Evolutionary conservation across 179 eudicot species (phyloP).

Genomic region (Kewa caespitosa): DNA sequence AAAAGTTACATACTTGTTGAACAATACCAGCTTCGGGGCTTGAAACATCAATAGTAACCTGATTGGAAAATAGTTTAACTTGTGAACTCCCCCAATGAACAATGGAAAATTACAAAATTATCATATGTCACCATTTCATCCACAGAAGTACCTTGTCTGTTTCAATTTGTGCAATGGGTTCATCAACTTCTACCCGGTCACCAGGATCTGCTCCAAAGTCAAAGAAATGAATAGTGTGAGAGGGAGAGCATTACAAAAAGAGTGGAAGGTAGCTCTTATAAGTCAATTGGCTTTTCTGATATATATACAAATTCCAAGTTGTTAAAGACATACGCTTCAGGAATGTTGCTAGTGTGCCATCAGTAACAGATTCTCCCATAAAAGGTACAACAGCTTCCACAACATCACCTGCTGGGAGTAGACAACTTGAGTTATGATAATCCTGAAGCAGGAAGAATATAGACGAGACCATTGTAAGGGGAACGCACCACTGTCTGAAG

Average conservation of each 20-base stretch:
- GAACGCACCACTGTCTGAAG: slow-evolving; percentile 49
- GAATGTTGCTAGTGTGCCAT: slow-evolving; percentile 89
- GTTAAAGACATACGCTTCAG: slow-evolving; percentile 66
- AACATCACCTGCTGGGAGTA: slow-evolving; percentile 53
- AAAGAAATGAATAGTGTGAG: slow-evolving; percentile 8
- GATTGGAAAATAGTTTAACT: background rate
- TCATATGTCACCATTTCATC: background rate
- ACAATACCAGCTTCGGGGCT: slow-evolving; percentile 94
- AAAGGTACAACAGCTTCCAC: slow-evolving; percentile 93
- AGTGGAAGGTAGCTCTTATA: background rate
- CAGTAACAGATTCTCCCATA: slow-evolving; percentile 97
- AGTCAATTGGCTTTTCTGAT: background rate
- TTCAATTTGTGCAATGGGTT: slow-evolving; percentile 93
- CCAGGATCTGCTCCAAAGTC: slow-evolving; percentile 69
- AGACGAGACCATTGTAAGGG: background rate
- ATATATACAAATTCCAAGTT: background rate
- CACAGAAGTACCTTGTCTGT: slow-evolving; percentile 75
- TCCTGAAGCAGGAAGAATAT: background rate
- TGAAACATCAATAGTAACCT: slow-evolving; percentile 96
- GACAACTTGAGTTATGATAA: background rate
- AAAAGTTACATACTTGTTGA: slow-evolving; percentile 54
- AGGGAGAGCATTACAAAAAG: background rate
- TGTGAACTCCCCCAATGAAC: background rate
- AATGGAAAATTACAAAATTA: background rate
- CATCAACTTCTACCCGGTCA: slow-evolving; percentile 85